phyloP scores from a whole-genome alignment of 2,329 filamentous ascomycete genomes.

The Aspergillus sojae region DNA sequence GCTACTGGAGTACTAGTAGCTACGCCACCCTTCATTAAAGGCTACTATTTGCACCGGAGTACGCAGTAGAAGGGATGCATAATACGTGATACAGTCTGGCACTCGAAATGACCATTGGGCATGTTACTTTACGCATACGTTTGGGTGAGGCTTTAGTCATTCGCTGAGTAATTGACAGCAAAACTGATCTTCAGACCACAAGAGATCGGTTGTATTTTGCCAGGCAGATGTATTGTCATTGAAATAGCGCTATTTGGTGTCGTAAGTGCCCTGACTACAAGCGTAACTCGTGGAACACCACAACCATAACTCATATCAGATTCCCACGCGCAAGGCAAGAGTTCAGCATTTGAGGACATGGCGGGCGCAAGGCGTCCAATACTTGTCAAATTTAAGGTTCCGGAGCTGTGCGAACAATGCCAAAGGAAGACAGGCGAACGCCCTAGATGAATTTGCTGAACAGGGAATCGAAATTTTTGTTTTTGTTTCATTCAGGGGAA shows the following conservation, averaged over 20 bases:
- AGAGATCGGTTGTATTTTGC: not conserved
- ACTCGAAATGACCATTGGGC: not conserved
- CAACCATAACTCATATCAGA: not conserved
- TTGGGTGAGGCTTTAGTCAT: not conserved
- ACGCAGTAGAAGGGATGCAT: not conserved
- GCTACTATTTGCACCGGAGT: not conserved
- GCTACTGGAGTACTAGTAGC: not conserved
- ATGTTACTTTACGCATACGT: not conserved
- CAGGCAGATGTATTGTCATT: not conserved
- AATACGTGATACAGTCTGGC: not conserved
- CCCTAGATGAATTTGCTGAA: slow-evolving; percentile 8
- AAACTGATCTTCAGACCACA: not conserved
- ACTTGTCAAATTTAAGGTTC: not conserved
- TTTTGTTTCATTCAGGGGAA: slow-evolving; percentile 48
- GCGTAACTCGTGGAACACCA: not conserved
- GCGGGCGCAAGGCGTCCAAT: not conserved
- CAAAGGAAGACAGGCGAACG: not conserved
- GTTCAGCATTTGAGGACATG: not conserved
- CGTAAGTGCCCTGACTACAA: not conserved
- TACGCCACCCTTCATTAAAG: not conserved
- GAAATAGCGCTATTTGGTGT: not conserved
- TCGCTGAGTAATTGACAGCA: not conserved
- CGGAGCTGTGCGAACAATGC: not conserved
- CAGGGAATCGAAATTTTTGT: slow-evolving; percentile 37
- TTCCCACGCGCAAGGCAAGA: not conserved